phyloP scores from a whole-genome alignment of 176 grass and related monocot genomes.

The Aegilops tauschii region DNA sequence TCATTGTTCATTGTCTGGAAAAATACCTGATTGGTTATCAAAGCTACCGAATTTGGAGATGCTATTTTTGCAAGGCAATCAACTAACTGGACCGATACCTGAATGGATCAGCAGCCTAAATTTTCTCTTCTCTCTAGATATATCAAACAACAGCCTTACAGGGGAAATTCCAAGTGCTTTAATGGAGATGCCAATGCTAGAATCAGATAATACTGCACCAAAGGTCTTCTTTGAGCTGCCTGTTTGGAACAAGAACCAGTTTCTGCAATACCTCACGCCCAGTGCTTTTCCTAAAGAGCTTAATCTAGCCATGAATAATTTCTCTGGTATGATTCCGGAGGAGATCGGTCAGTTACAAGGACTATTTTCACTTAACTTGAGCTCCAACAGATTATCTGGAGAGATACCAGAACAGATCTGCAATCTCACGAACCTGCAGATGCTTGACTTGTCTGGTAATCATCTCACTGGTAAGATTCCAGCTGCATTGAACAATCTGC shows the following conservation, averaged over 20 bases:
- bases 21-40: slow-evolving; percentile 29
- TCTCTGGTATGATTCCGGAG: slow-evolving; percentile 20
- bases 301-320: slow-evolving; percentile 34
- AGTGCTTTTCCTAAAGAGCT: slow-evolving; percentile 22
- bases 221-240: slow-evolving; percentile 10
- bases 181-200: slow-evolving; percentile 33
- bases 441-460: background rate
- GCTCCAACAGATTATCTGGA: slow-evolving; percentile 34
- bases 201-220: slow-evolving; percentile 12
- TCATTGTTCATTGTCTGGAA: slow-evolving; percentile 12
- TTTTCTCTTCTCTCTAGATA: slow-evolving; percentile 31
- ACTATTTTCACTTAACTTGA: slow-evolving; percentile 37
- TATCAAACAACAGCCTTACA: slow-evolving; percentile 41
- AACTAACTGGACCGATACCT: slow-evolving; percentile 38
- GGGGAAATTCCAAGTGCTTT: slow-evolving; percentile 34
- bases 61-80: slow-evolving; percentile 22
- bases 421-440: slow-evolving; percentile 21
- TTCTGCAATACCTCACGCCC: slow-evolving; percentile 7
- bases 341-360: slow-evolving; percentile 31
- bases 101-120: slow-evolving; percentile 33
- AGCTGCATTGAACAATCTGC: background rate
- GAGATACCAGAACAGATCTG: slow-evolving; percentile 21
- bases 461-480: slow-evolving; percentile 13
- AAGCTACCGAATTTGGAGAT: slow-evolving; percentile 28
- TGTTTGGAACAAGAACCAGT: slow-evolving; percentile 1